Conservation (phyloP, 2,329 filamentous ascomycete genomes). For the Didymella keratinophila region DNA sequence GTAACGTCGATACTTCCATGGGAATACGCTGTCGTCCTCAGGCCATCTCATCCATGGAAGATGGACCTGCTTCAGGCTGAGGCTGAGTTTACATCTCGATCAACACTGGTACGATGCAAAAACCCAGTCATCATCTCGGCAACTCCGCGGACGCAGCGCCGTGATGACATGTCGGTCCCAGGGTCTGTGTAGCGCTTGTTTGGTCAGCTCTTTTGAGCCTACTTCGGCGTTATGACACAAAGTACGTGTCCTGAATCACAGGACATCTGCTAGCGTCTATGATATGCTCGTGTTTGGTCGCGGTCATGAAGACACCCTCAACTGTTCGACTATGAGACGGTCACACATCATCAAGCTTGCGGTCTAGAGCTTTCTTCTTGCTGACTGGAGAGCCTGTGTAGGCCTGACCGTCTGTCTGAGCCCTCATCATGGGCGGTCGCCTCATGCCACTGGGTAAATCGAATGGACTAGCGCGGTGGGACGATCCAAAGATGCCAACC, state of each 20-base stretch:
- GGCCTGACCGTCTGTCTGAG: conserved; percentile 27
- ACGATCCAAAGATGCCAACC: conserved; percentile 29
- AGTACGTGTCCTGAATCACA: conserved; percentile 1
- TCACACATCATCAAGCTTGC: conserved; percentile 8
- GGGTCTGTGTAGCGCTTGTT: neutral
- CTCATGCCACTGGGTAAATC: conserved; percentile 43
- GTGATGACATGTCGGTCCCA: neutral
- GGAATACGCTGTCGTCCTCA: neutral
- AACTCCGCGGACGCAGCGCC: neutral
- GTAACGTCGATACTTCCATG: neutral
- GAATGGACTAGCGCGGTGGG: conserved; percentile 42
- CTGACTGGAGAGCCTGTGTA: conserved; percentile 39
- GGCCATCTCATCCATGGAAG: neutral
- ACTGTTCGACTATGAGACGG: neutral
- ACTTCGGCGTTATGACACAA: neutral
- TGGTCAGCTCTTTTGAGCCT: neutral
- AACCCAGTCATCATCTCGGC: neutral
- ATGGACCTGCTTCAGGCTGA: neutral
- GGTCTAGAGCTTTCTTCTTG: conserved; percentile 22
- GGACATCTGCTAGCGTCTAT: neutral
- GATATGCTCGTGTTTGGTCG: neutral
- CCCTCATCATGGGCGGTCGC: conserved; percentile 24
- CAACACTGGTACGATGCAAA: neutral
- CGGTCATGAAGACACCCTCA: neutral
- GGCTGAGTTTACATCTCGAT: neutral